A percentile compares a stretch with the other conserved stretches of the same genome.
phyloP scores from a whole-genome alignment of 1,284 basidiomycete species.

The Abortiporus biennis region DNA sequence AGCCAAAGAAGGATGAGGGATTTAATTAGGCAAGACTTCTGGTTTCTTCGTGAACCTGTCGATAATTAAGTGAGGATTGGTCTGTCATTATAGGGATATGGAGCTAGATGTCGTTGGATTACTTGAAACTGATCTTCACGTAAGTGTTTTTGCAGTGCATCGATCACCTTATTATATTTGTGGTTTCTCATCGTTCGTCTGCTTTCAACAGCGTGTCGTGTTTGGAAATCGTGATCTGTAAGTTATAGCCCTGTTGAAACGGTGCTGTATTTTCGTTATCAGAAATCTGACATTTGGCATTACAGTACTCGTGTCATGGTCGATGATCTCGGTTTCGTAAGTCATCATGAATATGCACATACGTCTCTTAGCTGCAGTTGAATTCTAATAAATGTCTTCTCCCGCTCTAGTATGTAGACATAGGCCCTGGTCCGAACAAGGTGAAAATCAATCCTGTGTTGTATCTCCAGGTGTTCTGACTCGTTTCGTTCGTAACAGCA shows the following conservation, averaged over 20 bases:
- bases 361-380: no score
- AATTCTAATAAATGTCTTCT: not conserved
- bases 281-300: not conserved
- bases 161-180: conserved; percentile 7
- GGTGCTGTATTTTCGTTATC: not conserved
- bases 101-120: conserved; percentile 79
- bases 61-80: conserved; percentile 3
- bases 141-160: conserved; percentile 29
- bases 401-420: conserved; percentile 57
- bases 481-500: conserved; percentile 38
- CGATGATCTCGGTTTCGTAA: conserved; percentile 80
- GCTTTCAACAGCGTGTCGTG: conserved; percentile 82
- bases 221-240: conserved; percentile 89
- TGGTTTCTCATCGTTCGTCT: no score
- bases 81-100: conserved; percentile 51
- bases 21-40: conserved; percentile 47
- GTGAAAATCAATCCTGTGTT: not conserved
- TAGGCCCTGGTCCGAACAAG: conserved; percentile 80
- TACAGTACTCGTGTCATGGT: conserved; percentile 66
- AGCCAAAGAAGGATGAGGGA: conserved; percentile 77
- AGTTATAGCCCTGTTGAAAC: conserved; percentile 21
- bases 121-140: conserved; percentile 84
- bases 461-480: not conserved
- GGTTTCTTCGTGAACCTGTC: conserved; percentile 1
- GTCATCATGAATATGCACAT: conserved; percentile 18